Evolutionary conservation across 148 eudicot genomes (phyloP).

Genomic region (Diospyros lotus): DNA sequence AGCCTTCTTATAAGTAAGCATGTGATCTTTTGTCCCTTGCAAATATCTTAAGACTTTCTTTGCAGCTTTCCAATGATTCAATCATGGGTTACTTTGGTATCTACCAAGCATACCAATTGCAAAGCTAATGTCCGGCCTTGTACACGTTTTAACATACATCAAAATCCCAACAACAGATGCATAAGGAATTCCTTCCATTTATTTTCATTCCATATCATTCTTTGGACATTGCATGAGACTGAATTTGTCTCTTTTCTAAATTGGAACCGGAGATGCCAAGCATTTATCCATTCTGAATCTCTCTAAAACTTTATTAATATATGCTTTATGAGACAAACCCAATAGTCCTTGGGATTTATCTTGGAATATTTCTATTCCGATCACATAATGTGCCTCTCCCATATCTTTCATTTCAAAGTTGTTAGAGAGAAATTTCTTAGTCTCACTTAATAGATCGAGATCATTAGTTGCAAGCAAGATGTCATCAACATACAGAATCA

Average conservation of each 20-base stretch:
- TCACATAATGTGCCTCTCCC: not conserved
- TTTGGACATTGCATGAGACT: not conserved
- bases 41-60: not conserved
- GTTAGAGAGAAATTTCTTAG: not conserved
- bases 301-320: not conserved
- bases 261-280: not conserved
- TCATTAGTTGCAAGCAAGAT: not conserved
- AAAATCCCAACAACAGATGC: not conserved
- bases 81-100: not conserved
- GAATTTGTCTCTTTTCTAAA: not conserved
- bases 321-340: not conserved
- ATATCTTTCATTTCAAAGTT: slow-evolving; percentile 3
- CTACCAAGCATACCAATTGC: not conserved
- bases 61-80: not conserved
- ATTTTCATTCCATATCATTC: not conserved
- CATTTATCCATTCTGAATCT: not conserved
- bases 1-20: not conserved
- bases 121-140: not conserved
- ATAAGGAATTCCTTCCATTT: not conserved
- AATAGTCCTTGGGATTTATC: not conserved
- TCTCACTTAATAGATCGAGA: not conserved
- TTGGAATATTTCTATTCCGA: not conserved
- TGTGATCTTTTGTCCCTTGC: not conserved
- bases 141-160: not conserved
- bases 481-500: not conserved